Percentiles rank a stretch among this genome's conserved stretches.
Conservation (phyloP, 1,139 yeast species). For the Kodamaea arcana region DNA sequence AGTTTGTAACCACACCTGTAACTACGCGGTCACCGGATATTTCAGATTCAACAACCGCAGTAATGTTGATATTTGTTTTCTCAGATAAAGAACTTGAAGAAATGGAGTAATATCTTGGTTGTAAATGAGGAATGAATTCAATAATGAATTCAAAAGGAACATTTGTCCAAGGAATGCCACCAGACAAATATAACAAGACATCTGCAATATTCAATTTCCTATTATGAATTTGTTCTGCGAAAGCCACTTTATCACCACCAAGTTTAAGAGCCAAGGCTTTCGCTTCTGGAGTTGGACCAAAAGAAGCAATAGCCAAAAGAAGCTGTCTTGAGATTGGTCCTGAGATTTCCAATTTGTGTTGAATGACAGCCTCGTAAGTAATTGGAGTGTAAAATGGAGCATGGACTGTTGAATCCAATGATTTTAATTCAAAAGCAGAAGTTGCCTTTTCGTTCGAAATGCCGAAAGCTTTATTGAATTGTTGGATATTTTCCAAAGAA, state of each 20-base stretch:
- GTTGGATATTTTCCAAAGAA: slow-evolving; percentile 65
- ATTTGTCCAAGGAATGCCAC: slow-evolving; percentile 59
- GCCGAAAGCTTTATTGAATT: slow-evolving; percentile 62
- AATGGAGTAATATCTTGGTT: slow-evolving; percentile 94
- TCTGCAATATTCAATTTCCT: slow-evolving; percentile 74
- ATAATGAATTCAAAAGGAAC: slow-evolving; percentile 84
- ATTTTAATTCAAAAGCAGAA: slow-evolving; percentile 58
- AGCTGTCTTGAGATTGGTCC: slow-evolving; percentile 94
- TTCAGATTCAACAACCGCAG: slow-evolving; percentile 89
- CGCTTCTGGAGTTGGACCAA: slow-evolving; percentile 68
- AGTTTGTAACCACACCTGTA: slow-evolving; percentile 89
- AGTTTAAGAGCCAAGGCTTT: slow-evolving; percentile 51
- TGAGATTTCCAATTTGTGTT: slow-evolving; percentile 85
- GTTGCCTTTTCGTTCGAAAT: slow-evolving; percentile 47
- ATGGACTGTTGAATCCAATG: slow-evolving; percentile 69
- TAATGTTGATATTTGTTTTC: slow-evolving; percentile 70
- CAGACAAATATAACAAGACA: slow-evolving; percentile 58
- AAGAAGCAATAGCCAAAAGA: slow-evolving; percentile 70
- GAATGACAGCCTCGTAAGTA: slow-evolving; percentile 79
- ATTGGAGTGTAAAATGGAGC: slow-evolving; percentile 88
- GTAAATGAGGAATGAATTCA: slow-evolving; percentile 76
- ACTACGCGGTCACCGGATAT: slow-evolving; percentile 39
- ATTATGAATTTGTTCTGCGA: slow-evolving; percentile 60
- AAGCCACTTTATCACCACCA: slow-evolving; percentile 64
- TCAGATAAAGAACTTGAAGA: slow-evolving; percentile 85